phyloP scores from a whole-genome alignment of 2,329 filamentous ascomycete species.

The Pyricularia sp. region DNA sequence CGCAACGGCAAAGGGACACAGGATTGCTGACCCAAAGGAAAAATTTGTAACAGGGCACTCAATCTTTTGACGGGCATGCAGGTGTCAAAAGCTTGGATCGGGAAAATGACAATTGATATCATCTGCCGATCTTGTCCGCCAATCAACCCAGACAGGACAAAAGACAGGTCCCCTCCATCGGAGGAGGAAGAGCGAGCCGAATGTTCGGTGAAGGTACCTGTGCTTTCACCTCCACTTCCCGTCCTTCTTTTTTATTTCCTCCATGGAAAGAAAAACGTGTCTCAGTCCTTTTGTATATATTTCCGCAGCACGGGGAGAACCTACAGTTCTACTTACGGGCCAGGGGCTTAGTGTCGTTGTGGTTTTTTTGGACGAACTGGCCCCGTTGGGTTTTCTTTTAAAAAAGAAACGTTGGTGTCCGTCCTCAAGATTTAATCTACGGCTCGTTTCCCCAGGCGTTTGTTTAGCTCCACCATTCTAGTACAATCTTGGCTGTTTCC shows the following conservation, averaged over 20 bases:
- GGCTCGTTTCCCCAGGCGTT: not conserved
- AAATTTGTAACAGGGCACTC: too few relatives aligned
- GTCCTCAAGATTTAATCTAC: not conserved
- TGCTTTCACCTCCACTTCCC: too few relatives aligned
- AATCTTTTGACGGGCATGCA: not conserved
- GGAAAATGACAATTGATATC: not conserved
- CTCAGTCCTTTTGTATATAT: too few relatives aligned
- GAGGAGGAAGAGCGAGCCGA: not conserved
- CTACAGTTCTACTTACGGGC: not conserved
- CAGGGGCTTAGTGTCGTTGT: not conserved
- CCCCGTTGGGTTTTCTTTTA: not conserved
- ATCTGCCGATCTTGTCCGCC: not conserved
- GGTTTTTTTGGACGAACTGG: not conserved
- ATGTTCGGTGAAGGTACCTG: not conserved
- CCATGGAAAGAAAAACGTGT: not conserved
- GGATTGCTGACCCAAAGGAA: too few relatives aligned
- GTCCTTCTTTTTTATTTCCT: too few relatives aligned
- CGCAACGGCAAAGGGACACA: too few relatives aligned
- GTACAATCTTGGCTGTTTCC: not conserved
- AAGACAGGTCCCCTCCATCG: too few relatives aligned
- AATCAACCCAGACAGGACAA: not conserved
- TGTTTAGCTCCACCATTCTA: not conserved
- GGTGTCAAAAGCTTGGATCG: not conserved
- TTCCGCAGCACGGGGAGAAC: not conserved
- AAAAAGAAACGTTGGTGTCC: not conserved